Evolutionary conservation across 1,284 basidiomycete genomes (phyloP), one percentile per base, ranked within the genome.

Genomic region (Microbotryum scabiosae): DNA sequence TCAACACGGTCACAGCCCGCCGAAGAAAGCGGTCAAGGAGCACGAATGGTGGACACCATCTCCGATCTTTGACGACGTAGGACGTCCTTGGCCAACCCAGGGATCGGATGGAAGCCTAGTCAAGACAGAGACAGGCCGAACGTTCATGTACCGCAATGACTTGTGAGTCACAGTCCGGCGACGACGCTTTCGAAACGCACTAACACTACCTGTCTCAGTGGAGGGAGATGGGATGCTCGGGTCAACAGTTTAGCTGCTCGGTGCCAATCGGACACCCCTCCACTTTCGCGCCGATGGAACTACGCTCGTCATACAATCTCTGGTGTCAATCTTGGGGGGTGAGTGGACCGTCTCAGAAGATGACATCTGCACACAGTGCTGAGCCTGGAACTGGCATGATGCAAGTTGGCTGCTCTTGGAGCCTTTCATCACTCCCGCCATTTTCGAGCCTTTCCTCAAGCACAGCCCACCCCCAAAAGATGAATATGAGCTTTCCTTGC

Each of bases 381-480:
- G 14, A 23, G 18, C 12, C 8, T 14, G 23, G 16, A 16, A 49
- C 3, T 28, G 47, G 28, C 2, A 32, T n/a, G n/a, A n/a, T n/a
- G n/a, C 36, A 18, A 52, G 51, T 10, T 91, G 93, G 86, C 81
- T 96, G 57, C 83, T 84, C 51, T 82, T 86, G 1, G 93, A 97
- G 79, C 93, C 93, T 47, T 91, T 93, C 75, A 81, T 90, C 75
- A 78, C 81, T 5, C 90, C 90, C 16, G 82, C 82, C 36, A 80
- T 93, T 21, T 96, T 85, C 75, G 85, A 94, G 75, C 82, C 80
- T 53, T 91, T 88, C 73, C 47, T 50, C n/a, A 4, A 30, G 5
- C n/a, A 52, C 26, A 57, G 58, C 23, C 82, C 86, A 4, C 36
- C 36, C 14, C 36, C 36, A 16, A 75, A 81, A 21, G 88, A 91